Evolutionary conservation across 129 eudicot genomes (phyloP).

Genomic region (Lactuca saligna): DNA sequence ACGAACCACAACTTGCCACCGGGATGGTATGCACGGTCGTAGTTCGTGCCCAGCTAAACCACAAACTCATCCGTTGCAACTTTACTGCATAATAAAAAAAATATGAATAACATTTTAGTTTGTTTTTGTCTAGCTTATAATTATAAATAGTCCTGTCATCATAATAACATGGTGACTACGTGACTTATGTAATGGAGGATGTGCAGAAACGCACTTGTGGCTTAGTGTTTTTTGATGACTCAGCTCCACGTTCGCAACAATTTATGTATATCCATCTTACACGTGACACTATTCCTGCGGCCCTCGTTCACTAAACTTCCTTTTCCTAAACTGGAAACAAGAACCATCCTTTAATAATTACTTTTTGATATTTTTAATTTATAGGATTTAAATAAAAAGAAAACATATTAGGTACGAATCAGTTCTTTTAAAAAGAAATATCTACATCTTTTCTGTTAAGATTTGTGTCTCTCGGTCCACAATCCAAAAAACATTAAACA

Average conservation of each 20-base stretch:
- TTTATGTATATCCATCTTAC: neutral
- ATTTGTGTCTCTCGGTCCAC: too few relatives aligned
- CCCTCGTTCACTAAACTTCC: neutral
- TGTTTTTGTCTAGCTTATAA: neutral
- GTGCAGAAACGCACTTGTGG: slow-evolving; percentile 27
- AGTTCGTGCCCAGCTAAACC: too few relatives aligned
- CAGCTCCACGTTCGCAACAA: slow-evolving; percentile 33
- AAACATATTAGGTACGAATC: too few relatives aligned
- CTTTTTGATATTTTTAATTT: too few relatives aligned
- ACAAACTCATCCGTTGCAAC: too few relatives aligned
- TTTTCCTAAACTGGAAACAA: neutral
- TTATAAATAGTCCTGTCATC: neutral
- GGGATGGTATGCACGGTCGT: too few relatives aligned
- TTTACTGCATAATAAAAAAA: too few relatives aligned
- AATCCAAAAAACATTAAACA: too few relatives aligned
- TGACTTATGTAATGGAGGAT: slow-evolving; percentile 5
- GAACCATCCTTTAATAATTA: neutral
- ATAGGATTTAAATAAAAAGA: neutral
- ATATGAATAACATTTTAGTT: too few relatives aligned
- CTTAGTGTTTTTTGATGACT: slow-evolving; percentile 19
- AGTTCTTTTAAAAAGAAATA: too few relatives aligned
- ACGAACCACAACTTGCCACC: too few relatives aligned
- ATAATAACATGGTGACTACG: slow-evolving; percentile 11
- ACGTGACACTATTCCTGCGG: slow-evolving; percentile 5
- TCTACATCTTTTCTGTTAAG: too few relatives aligned